Conservation (phyloP, 768 basidiomycete genomes). For the Suillus discolor region DNA sequence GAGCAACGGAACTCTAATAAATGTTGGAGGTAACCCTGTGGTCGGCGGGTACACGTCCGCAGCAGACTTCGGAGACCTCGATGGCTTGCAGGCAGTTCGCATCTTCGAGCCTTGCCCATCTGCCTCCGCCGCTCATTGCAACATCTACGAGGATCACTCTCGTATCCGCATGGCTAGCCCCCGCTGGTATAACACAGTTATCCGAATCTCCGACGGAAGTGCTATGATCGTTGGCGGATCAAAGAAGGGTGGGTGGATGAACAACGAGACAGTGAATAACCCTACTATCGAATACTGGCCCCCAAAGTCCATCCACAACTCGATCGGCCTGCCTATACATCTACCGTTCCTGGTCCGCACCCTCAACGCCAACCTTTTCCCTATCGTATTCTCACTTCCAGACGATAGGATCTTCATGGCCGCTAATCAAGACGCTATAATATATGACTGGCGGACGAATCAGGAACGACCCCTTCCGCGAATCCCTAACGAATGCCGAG, state of each 20-base stretch:
- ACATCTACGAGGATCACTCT: conserved; percentile 64
- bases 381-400: conserved; percentile 72
- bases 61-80: conserved; percentile 73
- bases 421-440: conserved; percentile 77
- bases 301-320: conserved; percentile 70
- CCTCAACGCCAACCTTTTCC: conserved; percentile 82
- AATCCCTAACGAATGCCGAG: conserved; percentile 76
- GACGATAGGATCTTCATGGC: conserved; percentile 74
- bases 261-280: conserved; percentile 79
- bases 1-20: conserved; percentile 75
- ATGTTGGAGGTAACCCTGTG: conserved; percentile 82
- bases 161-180: conserved; percentile 73
- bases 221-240: conserved; percentile 84
- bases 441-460: conserved; percentile 74
- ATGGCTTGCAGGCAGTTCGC: conserved; percentile 76
- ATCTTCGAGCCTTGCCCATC: conserved; percentile 68
- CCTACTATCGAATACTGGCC: conserved; percentile 84
- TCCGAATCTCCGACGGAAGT: conserved; percentile 76
- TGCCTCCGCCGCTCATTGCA: conserved; percentile 49
- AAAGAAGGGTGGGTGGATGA: conserved; percentile 84
- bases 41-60: conserved; percentile 63
- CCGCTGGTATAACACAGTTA: conserved; percentile 79
- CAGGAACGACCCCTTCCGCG: conserved; percentile 61
- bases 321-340: conserved; percentile 66
- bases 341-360: conserved; percentile 68